A percentile compares a stretch with the other conserved stretches of the same genome.
These are phyloP conservation scores for Pichia cactophila DNA, from an alignment of 1,139 yeast species.

Conservation along the genomic window DNA sequence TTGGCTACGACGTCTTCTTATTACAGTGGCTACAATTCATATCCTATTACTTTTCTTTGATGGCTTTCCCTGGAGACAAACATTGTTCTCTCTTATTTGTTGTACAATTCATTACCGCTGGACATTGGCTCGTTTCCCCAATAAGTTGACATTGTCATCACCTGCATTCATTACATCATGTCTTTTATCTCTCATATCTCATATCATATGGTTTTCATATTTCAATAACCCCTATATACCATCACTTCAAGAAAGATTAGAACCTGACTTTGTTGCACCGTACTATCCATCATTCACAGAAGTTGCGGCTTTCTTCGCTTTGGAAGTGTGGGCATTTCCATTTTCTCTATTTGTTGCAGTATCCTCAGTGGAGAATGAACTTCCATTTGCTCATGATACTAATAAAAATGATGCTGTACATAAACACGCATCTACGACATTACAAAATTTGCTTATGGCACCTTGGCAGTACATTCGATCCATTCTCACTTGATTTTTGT, in stretches of 20 bases:
- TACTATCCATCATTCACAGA: conserved; percentile 77
- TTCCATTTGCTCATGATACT: conserved; percentile 39
- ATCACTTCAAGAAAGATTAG: conserved; percentile 47
- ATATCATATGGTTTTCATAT: conserved; percentile 83
- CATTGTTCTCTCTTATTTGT: neutral
- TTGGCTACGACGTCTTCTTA: conserved; percentile 33
- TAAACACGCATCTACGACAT: neutral
- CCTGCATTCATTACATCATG: conserved; percentile 58
- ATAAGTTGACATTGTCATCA: conserved; percentile 34
- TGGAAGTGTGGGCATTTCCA: conserved; percentile 91
- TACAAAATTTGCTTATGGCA: neutral
- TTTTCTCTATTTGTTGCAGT: conserved; percentile 86
- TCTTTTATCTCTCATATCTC: conserved; percentile 67
- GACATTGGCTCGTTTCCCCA: conserved; percentile 43
- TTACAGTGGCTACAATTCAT: conserved; percentile 33
- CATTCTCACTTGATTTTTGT: neutral
- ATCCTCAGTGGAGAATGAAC: conserved; percentile 84
- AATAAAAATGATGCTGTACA: neutral
- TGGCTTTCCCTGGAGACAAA: neutral
- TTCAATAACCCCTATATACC: conserved; percentile 66
- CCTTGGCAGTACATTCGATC: neutral
- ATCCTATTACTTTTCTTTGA: conserved; percentile 26
- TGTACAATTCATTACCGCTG: neutral
- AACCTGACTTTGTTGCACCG: conserved; percentile 55
- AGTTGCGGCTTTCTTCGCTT: conserved; percentile 87